Conservation (phyloP, 345 rosid genomes). For the Iberis pinnata region DNA sequence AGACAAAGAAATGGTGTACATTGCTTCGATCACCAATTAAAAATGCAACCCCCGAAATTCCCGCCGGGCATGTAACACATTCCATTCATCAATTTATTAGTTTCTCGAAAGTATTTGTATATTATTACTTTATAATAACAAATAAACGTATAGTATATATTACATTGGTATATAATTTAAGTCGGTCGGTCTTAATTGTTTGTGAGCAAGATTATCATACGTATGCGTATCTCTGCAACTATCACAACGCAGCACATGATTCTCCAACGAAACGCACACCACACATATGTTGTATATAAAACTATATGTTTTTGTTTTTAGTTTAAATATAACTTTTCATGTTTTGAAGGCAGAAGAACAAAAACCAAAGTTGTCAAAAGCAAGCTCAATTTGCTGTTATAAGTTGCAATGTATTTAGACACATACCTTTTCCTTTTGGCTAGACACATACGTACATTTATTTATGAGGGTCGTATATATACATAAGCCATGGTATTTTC, state of each 20-base stretch:
- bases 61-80: slow-evolving; percentile 25
- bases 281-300: background rate
- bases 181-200: slow-evolving; percentile 12
- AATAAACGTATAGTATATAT: too few species aligned
- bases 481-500: slow-evolving; percentile 16
- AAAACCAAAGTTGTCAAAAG: too few species aligned
- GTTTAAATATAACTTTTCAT: too few species aligned
- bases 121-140: background rate
- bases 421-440: background rate
- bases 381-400: slow-evolving; percentile 16
- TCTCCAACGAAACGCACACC: slow-evolving; percentile 3
- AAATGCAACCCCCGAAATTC: slow-evolving; percentile 30
- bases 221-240: slow-evolving; percentile 11
- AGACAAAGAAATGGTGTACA: background rate
- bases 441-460: slow-evolving; percentile 9
- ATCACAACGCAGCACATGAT: slow-evolving; percentile 7
- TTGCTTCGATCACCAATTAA: slow-evolving; percentile 24
- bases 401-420: slow-evolving; percentile 18
- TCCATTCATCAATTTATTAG: slow-evolving; percentile 17
- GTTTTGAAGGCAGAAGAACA: background rate
- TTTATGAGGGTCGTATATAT: slow-evolving; percentile 1
- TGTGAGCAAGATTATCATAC: background rate
- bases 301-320: too few species aligned
- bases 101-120: slow-evolving; percentile 6
- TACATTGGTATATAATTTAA: background rate